Evolutionary conservation across 2,329 filamentous ascomycete species (phyloP), one percentile per base, ranked within the genome.

Genomic region (Ciborinia camelliae): DNA sequence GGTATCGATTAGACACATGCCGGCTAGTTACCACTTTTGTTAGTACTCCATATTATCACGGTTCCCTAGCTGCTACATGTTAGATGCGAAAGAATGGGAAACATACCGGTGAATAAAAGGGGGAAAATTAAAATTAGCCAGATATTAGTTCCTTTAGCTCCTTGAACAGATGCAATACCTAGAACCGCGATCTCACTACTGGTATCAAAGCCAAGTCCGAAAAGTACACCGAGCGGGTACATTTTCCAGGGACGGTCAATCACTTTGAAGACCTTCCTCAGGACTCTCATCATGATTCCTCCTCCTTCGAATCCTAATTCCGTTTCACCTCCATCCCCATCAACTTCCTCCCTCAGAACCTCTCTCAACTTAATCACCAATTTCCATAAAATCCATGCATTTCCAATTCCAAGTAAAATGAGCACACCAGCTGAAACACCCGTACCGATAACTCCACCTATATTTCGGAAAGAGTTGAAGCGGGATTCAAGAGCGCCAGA

Each of bases 121-220:
- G 95, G 95, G 65, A 97, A 97, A 60, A 99, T 89, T 39, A 98
- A 77, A 66, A 98, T 98, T 18, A 97, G 80, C 95, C 95, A 99
- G 66, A 98, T 89, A 39, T 88, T 91, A 0, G 92, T 97, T 1
- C 94, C 94, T 67, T 90, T 83, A 0, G 92, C 87, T 0, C 90
- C 93, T 72, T 97, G 90, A 1, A 99, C 87, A 37, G 90, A 92
- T 0, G 91, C 90, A 68, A 98, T 96, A 0, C 94, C 95, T 0
- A 99, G 78, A 9, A 99, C 83, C 0, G 95, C 94, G 72, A 98
- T 91, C 76, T 99, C 94, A 9, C 91, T 96, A 48, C 90, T 96
- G 0, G 95, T 98, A 75, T 98, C 95, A 75, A 99, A 98, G 0
- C 94, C 95, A 0, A 98, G 81, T 0, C 94, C 95, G 73, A 94